Conservation (phyloP, 768 basidiomycete genomes). For the Suillus ampliporus region DNA sequence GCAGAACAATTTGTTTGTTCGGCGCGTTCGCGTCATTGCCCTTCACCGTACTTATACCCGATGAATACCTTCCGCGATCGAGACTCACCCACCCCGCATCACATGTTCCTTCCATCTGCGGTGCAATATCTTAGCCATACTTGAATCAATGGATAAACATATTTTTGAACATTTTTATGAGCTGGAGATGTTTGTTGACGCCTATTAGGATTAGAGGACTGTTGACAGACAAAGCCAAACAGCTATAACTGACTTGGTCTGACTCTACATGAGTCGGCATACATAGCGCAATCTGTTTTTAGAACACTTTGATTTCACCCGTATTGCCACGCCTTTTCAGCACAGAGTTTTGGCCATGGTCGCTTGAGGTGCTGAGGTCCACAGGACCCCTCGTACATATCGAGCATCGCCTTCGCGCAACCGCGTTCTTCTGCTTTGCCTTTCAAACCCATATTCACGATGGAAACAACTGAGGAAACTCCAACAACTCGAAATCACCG, state of each 20-base stretch:
- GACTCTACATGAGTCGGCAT: conserved; percentile 4
- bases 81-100: no score
- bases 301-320: background rate
- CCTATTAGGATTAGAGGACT: conserved; percentile 2
- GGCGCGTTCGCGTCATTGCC: no score
- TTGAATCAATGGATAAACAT: no score
- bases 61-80: no score
- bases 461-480: conserved; percentile 80
- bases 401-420: conserved; percentile 48
- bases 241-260: background rate
- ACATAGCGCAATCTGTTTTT: conserved; percentile 8
- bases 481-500: conserved; percentile 74
- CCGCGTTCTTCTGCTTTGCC: conserved; percentile 26
- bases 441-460: conserved; percentile 35
- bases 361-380: conserved; percentile 81
- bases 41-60: no score
- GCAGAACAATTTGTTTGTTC: no score
- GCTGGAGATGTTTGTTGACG: conserved; percentile 1
- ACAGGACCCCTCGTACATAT: conserved; percentile 64
- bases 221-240: conserved; percentile 1
- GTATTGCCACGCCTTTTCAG: conserved; percentile 8
- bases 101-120: no score
- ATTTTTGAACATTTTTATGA: no score
- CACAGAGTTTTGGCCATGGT: conserved; percentile 51
- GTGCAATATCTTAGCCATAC: no score